Conservation (phyloP, 345 rosid species). For the Populus pruinosa region DNA sequence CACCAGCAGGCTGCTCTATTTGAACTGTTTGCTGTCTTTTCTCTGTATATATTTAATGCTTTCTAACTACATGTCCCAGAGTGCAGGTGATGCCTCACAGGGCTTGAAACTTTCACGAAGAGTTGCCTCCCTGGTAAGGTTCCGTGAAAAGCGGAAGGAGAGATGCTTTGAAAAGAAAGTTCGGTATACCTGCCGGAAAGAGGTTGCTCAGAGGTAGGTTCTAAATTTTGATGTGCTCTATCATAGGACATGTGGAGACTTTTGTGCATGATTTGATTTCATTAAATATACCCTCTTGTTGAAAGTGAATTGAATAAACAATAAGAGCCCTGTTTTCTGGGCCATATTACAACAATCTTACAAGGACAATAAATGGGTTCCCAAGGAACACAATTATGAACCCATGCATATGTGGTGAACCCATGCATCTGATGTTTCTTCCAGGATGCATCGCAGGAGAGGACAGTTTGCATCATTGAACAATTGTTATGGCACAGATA, state of each 20-base stretch:
- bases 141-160: slow-evolving; percentile 48
- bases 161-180: slow-evolving; percentile 48
- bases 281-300: slow-evolving; percentile 23
- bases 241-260: slow-evolving; percentile 10
- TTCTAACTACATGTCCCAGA: slow-evolving; percentile 22
- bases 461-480: slow-evolving; percentile 45
- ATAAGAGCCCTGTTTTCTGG: background rate
- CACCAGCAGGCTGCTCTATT: background rate
- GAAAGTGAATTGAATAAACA: slow-evolving; percentile 14
- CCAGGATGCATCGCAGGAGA: slow-evolving; percentile 51
- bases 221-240: background rate
- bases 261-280: background rate
- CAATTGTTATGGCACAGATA: slow-evolving; percentile 18
- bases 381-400: background rate
- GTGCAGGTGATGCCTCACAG: slow-evolving; percentile 27
- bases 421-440: background rate
- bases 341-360: background rate
- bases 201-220: slow-evolving; percentile 43
- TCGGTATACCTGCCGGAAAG: slow-evolving; percentile 40
- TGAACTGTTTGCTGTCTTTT: background rate
- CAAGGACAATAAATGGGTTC: background rate
- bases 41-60: background rate
- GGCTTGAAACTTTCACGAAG: slow-evolving; percentile 41
- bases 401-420: background rate
- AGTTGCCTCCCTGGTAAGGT: slow-evolving; percentile 41